These are phyloP conservation scores for Diddensiella transvaalensis DNA, from an alignment of 805 yeast species.

Conservation along the genomic window DNA sequence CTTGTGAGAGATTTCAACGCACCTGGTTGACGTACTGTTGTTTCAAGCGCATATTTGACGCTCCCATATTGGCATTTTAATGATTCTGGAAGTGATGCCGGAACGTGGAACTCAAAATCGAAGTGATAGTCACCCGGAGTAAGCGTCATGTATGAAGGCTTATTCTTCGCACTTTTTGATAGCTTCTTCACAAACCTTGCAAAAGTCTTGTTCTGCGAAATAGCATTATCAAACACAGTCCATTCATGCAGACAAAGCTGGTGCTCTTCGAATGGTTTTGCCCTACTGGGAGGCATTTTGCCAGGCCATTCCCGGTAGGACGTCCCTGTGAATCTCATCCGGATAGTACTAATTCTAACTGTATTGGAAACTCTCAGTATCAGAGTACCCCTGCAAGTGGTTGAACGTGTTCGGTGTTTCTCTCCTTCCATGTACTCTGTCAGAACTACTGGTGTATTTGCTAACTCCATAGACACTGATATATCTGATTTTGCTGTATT, in stretches of 20 bases:
- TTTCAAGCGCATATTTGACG: conserved; percentile 1
- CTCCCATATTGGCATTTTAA: not conserved
- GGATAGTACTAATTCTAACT: not conserved
- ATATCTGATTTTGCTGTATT: too few species aligned
- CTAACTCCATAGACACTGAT: not conserved
- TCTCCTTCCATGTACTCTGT: not conserved
- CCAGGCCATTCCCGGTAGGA: not conserved
- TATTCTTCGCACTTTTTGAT: not conserved
- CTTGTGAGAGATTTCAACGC: not conserved
- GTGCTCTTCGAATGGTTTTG: not conserved
- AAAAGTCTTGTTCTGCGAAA: not conserved
- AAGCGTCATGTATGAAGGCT: not conserved
- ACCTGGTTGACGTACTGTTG: not conserved
- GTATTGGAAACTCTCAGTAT: not conserved
- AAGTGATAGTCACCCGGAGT: conserved; percentile 1
- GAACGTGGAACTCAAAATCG: not conserved
- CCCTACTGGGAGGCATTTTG: not conserved
- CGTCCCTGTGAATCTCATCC: not conserved
- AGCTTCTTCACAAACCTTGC: not conserved
- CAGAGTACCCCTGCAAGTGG: not conserved
- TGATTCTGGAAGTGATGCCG: not conserved
- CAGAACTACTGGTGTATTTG: not conserved
- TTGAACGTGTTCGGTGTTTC: not conserved
- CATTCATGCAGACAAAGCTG: not conserved
- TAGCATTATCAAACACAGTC: not conserved